Base-by-base conservation (phyloP, 2,329 filamentous ascomycete species). In the Thelonectria olida region DNA sequence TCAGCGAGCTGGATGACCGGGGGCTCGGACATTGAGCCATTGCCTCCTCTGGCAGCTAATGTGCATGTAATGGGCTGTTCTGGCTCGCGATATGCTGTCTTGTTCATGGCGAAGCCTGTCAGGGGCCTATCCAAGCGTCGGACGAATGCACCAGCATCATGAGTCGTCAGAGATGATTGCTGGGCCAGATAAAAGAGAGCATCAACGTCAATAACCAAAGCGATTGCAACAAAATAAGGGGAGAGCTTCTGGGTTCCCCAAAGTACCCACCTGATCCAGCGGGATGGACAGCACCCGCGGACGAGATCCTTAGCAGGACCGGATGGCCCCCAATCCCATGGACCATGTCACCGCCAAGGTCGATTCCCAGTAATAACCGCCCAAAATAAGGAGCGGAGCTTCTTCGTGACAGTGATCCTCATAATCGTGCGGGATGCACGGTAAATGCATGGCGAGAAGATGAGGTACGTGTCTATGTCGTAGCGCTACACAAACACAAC, bases 371-470 rank as follows among this genome's bases (percentile, higher is more conserved):
- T 7, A 41, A 19, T n/a, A 7, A 19, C 17, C 15, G n/a, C 38
- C 38, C 22, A 27, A 22, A 44, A 38, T 15, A 7, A 42, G 31
- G n/a, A 56, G 53, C 36, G n/a, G n/a, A n/a, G 50, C 38, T 48
- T 62, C 34, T 44, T 50, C 51, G 28, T 57, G 55, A n/a, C 47
- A 23, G 39, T 39, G 31, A 34, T 10, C 10, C 4, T 9, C 25
- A 27, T 6, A 8, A 4, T 4, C 34, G n/a, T n/a, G n/a, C n/a
- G n/a, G n/a, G n/a, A n/a, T n/a, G n/a, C n/a, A n/a, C n/a, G n/a
- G 54, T 44, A 51, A 31, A 39, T 50, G 53, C 58, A 65, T 58
- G 67, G 47, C 50, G 54, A 54, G 63, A 42, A 45, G 53, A 59
- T 54, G 54, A 60, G 44, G 53, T 7, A 31, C 12, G 31, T 34